Conservation (phyloP, 2,329 filamentous ascomycete species). For the Exophiala phaeomuriformis region DNA sequence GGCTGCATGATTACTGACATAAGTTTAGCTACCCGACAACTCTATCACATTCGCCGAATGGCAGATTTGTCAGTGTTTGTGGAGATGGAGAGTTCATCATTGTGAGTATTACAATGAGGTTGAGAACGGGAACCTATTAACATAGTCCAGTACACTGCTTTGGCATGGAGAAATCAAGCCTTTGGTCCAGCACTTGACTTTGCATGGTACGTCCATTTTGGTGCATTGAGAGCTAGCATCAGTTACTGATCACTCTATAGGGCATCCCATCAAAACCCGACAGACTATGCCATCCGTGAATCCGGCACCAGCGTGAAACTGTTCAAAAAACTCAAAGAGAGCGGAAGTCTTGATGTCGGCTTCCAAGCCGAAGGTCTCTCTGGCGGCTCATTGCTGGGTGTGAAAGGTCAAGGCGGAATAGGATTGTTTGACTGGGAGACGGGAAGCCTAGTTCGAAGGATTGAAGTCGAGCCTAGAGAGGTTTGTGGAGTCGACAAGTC, state of each 20-base stretch:
- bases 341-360: slow-evolving; percentile 80
- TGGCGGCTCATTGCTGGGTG: slow-evolving; percentile 83
- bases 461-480: slow-evolving; percentile 66
- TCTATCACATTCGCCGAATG: slow-evolving; percentile 90
- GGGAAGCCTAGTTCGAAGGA: slow-evolving; percentile 79
- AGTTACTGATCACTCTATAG: not conserved
- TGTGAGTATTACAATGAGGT: slow-evolving; percentile 11
- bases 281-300: slow-evolving; percentile 95
- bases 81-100: slow-evolving; percentile 99
- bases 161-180: slow-evolving; percentile 94
- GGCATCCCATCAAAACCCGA: slow-evolving; percentile 36
- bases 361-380: slow-evolving; percentile 90
- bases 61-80: slow-evolving; percentile 79
- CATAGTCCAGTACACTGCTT: slow-evolving; percentile 62
- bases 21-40: slow-evolving; percentile 59
- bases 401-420: slow-evolving; percentile 89
- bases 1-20: not conserved
- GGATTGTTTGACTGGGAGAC: slow-evolving; percentile 96
- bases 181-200: slow-evolving; percentile 95
- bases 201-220: slow-evolving; percentile 69
- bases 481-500: slow-evolving; percentile 31
- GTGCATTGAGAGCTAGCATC: slow-evolving; percentile 53
- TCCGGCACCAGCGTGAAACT: slow-evolving; percentile 87
- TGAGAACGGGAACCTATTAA: not conserved
- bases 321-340: slow-evolving; percentile 94